Conservation (phyloP, 2,329 filamentous ascomycete genomes). For the Epichloe gansuensis region DNA sequence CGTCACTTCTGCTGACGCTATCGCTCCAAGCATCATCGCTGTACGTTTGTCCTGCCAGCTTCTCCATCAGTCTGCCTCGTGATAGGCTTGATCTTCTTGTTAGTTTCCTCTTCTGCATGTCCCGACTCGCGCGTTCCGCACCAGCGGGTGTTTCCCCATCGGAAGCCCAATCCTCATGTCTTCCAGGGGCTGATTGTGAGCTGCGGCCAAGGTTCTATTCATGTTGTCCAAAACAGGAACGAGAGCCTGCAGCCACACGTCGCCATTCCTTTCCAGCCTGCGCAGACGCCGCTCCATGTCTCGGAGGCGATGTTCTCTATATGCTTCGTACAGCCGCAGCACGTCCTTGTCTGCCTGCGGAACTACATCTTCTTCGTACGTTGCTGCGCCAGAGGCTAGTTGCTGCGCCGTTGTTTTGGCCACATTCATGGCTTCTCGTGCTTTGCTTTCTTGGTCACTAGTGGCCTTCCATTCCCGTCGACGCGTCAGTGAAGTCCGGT, state of each 20-base stretch:
- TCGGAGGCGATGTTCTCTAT: slow-evolving; percentile 28
- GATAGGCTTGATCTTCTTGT: slow-evolving; percentile 16
- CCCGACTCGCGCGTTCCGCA: slow-evolving; percentile 5
- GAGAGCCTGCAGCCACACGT: slow-evolving; percentile 32
- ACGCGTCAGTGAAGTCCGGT: slow-evolving; percentile 20
- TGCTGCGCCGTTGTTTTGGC: slow-evolving; percentile 13
- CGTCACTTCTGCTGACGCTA: slow-evolving; percentile 16
- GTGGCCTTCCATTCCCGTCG: slow-evolving; percentile 23
- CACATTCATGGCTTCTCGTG: slow-evolving; percentile 11
- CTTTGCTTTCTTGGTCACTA: slow-evolving; percentile 16
- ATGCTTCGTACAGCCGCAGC: slow-evolving; percentile 26
- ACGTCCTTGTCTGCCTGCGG: slow-evolving; percentile 22
- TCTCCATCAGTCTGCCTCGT: slow-evolving; percentile 18
- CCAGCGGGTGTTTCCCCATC: slow-evolving; percentile 17
- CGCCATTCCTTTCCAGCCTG: slow-evolving; percentile 33
- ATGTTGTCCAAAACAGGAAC: slow-evolving; percentile 33
- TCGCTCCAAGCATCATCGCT: slow-evolving; percentile 13
- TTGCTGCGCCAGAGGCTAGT: slow-evolving; percentile 11
- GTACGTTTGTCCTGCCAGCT: slow-evolving; percentile 10
- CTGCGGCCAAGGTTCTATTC: slow-evolving; percentile 22
- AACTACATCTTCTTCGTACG: slow-evolving; percentile 12
- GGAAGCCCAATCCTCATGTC: slow-evolving; percentile 18
- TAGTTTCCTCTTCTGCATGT: slow-evolving; percentile 9
- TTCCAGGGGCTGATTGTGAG: slow-evolving; percentile 7
- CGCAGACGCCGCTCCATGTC: slow-evolving; percentile 37